A percentile compares a stretch with the other conserved stretches of the same genome.
Evolutionary conservation across 1,284 basidiomycete species (phyloP).

Genomic region (Apiotrichum mycotoxinovorans): DNA sequence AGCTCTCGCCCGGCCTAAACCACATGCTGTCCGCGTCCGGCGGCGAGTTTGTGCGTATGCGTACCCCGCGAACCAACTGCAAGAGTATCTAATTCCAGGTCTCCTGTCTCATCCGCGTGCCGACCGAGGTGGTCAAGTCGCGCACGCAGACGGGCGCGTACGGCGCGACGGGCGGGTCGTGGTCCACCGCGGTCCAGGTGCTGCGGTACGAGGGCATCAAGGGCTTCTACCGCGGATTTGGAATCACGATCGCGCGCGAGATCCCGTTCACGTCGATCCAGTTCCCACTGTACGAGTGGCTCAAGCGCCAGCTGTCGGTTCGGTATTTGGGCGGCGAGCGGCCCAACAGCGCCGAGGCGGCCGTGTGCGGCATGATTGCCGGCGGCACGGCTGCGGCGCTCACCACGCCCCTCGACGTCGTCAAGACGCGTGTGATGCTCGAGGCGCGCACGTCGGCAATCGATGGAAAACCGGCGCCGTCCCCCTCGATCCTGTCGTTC

Average conservation of each 20-base stretch:
- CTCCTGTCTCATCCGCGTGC: constrained; percentile 88
- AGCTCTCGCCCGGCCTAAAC: constrained; percentile 62
- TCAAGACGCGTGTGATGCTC: constrained; percentile 97
- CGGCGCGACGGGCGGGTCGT: constrained; percentile 50
- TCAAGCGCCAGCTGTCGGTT: constrained; percentile 65
- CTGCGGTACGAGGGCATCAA: constrained; percentile 59
- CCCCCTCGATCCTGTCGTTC: constrained; percentile 55
- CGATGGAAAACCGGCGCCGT: constrained; percentile 29
- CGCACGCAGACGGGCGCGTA: constrained; percentile 72
- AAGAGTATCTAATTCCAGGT: constrained; percentile 55
- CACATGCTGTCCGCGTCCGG: constrained; percentile 77
- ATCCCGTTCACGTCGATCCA: constrained; percentile 98
- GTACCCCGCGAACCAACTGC: constrained; percentile 11
- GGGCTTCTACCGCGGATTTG: constrained; percentile 77
- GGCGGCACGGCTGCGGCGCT: constrained; percentile 84
- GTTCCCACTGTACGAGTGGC: constrained; percentile 89
- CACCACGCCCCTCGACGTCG: constrained; percentile 93
- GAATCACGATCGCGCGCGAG: constrained; percentile 72
- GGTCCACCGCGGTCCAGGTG: constrained; percentile 53
- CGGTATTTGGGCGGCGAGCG: constrained; percentile 51
- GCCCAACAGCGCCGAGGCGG: constrained; percentile 77
- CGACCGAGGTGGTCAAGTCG: constrained; percentile 90
- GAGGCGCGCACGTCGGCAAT: constrained; percentile 55
- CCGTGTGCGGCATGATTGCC: constrained; percentile 83
- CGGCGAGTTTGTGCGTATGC: constrained; percentile 68